Conservation (phyloP, 2,329 filamentous ascomycete species). For the Aschersonia sp. region DNA sequence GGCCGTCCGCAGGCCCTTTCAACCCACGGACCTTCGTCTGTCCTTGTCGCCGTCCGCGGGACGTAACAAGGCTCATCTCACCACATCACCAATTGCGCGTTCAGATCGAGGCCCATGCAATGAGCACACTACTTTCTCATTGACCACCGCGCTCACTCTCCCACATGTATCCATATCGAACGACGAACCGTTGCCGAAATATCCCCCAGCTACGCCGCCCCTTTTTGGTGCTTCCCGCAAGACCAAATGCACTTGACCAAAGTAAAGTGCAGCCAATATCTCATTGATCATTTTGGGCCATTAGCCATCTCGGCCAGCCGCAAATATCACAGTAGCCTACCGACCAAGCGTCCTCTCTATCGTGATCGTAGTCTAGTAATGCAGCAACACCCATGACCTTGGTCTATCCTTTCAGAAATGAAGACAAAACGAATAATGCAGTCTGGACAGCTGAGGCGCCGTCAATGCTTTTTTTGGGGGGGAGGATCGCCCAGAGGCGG, state of each 20-base stretch:
- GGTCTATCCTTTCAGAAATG: constrained; percentile 15
- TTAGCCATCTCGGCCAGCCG: constrained; percentile 17
- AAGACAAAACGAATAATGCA: constrained; percentile 11
- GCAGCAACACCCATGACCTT: constrained; percentile 19
- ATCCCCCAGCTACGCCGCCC: too few relatives aligned
- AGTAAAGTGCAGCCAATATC: constrained; percentile 10
- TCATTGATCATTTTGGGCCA: constrained; percentile 16
- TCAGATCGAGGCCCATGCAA: too few relatives aligned
- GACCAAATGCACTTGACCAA: background rate
- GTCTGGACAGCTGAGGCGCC: constrained; percentile 14
- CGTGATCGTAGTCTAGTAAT: constrained; percentile 24
- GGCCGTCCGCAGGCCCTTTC: background rate
- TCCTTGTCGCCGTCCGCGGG: too few relatives aligned
- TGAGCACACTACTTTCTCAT: too few relatives aligned
- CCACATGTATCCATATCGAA: too few relatives aligned
- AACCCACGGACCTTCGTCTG: background rate
- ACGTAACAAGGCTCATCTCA: too few relatives aligned
- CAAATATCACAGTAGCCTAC: constrained; percentile 12
- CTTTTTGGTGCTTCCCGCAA: too few relatives aligned
- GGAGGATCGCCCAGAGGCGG: background rate
- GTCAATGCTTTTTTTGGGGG: background rate
- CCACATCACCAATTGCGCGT: too few relatives aligned
- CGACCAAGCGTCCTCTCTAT: constrained; percentile 19
- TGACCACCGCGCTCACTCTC: too few relatives aligned
- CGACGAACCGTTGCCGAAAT: too few relatives aligned